phyloP scores from a whole-genome alignment of 1,284 basidiomycete species.

The Ustilago esculenta region DNA sequence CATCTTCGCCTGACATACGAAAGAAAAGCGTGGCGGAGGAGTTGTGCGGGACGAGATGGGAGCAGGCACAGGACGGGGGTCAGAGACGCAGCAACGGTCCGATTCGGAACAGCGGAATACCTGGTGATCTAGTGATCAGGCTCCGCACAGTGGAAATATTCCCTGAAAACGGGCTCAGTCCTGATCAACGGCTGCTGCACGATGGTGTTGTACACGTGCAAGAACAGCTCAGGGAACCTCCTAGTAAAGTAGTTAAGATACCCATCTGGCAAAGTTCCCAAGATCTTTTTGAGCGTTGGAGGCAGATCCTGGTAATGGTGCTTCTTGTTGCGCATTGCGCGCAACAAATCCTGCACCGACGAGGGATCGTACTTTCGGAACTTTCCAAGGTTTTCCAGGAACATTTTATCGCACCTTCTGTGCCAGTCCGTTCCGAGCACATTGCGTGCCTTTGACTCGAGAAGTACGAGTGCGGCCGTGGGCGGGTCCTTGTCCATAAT shows the following conservation, averaged over 20 bases:
- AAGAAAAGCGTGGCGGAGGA: too few species aligned
- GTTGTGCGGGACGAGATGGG: too few species aligned
- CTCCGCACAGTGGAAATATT: constrained; percentile 53
- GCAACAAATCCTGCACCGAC: constrained; percentile 88
- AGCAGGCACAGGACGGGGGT: too few species aligned
- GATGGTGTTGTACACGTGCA: constrained; percentile 88
- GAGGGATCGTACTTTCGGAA: constrained; percentile 91
- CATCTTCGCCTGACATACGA: too few species aligned
- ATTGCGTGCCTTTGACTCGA: constrained; percentile 72
- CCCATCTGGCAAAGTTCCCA: constrained; percentile 89
- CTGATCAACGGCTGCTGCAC: constrained; percentile 66
- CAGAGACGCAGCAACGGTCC: too few species aligned
- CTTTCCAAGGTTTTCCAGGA: constrained; percentile 93
- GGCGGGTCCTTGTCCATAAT: constrained; percentile 86
- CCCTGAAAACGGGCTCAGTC: constrained; percentile 54
- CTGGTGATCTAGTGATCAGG: constrained; percentile 31
- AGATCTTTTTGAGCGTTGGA: constrained; percentile 83
- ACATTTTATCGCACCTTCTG: constrained; percentile 81
- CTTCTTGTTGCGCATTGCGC: constrained; percentile 98
- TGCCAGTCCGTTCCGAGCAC: constrained; percentile 79
- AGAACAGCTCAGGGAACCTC: constrained; percentile 87
- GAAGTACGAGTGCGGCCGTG: constrained; percentile 77
- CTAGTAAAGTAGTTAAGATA: constrained; percentile 91
- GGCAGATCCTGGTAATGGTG: constrained; percentile 97
- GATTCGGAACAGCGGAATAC: too few species aligned